These are phyloP conservation scores for Globisporangium camurandrum DNA, from an alignment of 352 stramenopile genomes.

Conservation along the genomic window DNA sequence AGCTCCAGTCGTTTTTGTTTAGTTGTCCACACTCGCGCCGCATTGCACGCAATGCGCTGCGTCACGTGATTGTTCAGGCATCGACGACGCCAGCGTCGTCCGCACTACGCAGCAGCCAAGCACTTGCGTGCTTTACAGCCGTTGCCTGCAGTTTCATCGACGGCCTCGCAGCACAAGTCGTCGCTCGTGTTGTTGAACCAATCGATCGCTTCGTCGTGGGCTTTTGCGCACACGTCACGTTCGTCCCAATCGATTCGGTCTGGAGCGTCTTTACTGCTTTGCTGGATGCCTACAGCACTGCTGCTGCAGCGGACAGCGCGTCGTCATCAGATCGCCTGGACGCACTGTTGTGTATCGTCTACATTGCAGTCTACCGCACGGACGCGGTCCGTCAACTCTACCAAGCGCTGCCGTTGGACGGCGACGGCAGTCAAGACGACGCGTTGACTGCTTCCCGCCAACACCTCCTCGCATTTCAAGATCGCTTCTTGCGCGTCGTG, in stretches of 20 bases:
- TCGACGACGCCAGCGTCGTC: neutral
- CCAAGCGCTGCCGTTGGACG: neutral
- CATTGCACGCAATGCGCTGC: constrained; percentile 20
- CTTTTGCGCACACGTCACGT: constrained; percentile 32
- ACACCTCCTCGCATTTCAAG: constrained; percentile 23
- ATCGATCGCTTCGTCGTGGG: constrained; percentile 20
- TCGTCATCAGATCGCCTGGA: neutral
- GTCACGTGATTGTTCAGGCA: constrained; percentile 12
- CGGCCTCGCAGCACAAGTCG: constrained; percentile 24
- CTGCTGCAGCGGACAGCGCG: neutral
- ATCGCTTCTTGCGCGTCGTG: constrained; percentile 26
- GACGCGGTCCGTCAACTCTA: constrained; percentile 1
- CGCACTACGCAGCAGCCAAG: neutral
- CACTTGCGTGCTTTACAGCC: constrained; percentile 23
- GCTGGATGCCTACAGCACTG: constrained; percentile 16
- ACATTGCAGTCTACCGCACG: constrained; percentile 27
- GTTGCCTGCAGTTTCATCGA: constrained; percentile 36
- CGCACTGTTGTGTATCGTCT: constrained; percentile 29
- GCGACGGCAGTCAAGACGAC: neutral
- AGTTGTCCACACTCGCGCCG: constrained; percentile 26
- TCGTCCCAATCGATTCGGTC: constrained; percentile 24
- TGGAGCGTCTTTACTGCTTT: constrained; percentile 21
- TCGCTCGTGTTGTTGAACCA: too few relatives aligned
- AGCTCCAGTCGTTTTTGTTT: constrained; percentile 49
- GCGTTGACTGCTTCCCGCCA: neutral